Conservation (phyloP, 192 early-diverging fungal species). For the Cetraspora pellucida region DNA sequence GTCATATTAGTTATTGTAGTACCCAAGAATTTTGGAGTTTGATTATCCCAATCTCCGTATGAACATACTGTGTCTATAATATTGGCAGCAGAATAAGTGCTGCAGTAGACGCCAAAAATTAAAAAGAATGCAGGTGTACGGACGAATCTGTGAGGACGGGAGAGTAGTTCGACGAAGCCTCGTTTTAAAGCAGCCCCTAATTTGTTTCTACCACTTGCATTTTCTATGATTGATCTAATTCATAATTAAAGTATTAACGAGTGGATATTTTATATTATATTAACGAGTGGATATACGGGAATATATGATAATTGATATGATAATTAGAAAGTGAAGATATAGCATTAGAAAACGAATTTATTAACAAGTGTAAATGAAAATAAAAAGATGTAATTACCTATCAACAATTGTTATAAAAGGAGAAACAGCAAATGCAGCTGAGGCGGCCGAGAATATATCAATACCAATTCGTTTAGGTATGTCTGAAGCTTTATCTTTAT, state of each 20-base stretch:
- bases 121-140: slow-evolving; percentile 37
- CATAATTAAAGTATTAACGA: background rate
- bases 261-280: background rate
- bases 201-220: slow-evolving; percentile 44
- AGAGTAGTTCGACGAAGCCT: slow-evolving; percentile 37
- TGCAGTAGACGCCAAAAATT: slow-evolving; percentile 42
- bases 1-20: slow-evolving; percentile 47
- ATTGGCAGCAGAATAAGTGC: slow-evolving; percentile 48
- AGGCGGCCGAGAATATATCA: slow-evolving; percentile 40
- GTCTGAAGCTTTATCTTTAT: background rate
- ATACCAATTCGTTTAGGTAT: slow-evolving; percentile 28
- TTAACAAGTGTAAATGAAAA: no score
- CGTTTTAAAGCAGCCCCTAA: slow-evolving; percentile 37
- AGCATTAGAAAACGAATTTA: no score
- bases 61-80: slow-evolving; percentile 45
- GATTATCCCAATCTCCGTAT: slow-evolving; percentile 27
- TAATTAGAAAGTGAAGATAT: background rate
- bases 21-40: slow-evolving; percentile 44
- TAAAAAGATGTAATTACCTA: slow-evolving; percentile 38
- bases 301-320: background rate
- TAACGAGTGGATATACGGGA: background rate
- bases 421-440: slow-evolving; percentile 42
- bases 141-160: slow-evolving; percentile 40
- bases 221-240: slow-evolving; percentile 52
- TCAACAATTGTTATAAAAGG: slow-evolving; percentile 54